Evolutionary conservation across 192 early-diverging fungal genomes (phyloP), one percentile per base, ranked within the genome.

Genomic region (Umbelopsis sp.): DNA sequence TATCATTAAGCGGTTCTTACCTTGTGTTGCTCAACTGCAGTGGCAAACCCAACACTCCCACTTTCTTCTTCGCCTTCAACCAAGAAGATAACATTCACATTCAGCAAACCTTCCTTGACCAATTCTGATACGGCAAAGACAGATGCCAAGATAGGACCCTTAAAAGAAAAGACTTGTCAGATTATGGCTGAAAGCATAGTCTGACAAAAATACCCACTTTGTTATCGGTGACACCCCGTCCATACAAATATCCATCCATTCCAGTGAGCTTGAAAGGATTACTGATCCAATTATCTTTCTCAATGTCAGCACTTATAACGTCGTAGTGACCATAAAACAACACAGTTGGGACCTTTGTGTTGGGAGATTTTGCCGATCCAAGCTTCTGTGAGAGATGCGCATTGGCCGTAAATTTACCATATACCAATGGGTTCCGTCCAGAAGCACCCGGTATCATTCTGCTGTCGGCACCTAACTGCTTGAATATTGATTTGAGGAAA

Each of bases 261-360:
- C 83, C 85, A 15, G 78, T 75, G 58, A 93, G 64, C 67, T 81
- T 79, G 58, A 94, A 94, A 11, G 92, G 91, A 70, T 80, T 77
- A 45, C 84, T 77, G 23, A 69, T 70, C 92, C 92, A 94, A 10
- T 76, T 66, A 10, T 76, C 68, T 67, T 81, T 84, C 46, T 79
- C 77, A 74, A 81, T 80, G 47, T 91, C 88, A 0, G 90, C 90
- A 16, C 87, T 81, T 82, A 94, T 91, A 9, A 94, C 92, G 73
- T 94, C 92, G 69, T 92, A 92, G 78, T 94, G 92, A 2, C 90
- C 92, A 74, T 93, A 93, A 2, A 93, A 84, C 33, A 93, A 79
- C 2, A 92, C 85, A 25, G 86, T 87, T 21, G 69, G 71, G 71
- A 74, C 49, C 67, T 49, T 67, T 21, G 64, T 73, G 74, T 45